A percentile compares a stretch with the other conserved stretches of the same genome.
Evolutionary conservation across 257 asterid species (phyloP).

Genomic region (Scutellaria baicalensis): DNA sequence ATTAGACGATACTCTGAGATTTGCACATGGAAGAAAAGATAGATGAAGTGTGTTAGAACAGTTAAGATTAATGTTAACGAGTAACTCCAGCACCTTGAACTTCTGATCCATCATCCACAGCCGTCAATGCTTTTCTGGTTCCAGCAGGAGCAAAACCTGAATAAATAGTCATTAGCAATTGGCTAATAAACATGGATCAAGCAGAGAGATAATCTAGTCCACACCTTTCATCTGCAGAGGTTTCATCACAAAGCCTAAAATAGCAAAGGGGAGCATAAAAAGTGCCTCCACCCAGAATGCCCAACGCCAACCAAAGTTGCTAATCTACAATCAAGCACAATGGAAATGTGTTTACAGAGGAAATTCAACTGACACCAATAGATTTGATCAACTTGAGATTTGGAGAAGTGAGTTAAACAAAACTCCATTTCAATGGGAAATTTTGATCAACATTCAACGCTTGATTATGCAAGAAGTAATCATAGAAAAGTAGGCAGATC

Average conservation of each 20-base stretch:
- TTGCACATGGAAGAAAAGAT: not conserved
- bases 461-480: not conserved
- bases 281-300: slow-evolving; percentile 85
- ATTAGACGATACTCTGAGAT: not conserved
- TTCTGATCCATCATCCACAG: slow-evolving; percentile 35
- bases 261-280: slow-evolving; percentile 89
- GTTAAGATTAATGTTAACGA: not conserved
- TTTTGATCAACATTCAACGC: not conserved
- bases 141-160: slow-evolving; percentile 63
- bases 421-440: not conserved
- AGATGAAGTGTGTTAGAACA: not conserved
- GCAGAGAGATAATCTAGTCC: slow-evolving; percentile 9
- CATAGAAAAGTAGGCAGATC: not conserved
- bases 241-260: slow-evolving; percentile 79
- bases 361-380: not conserved
- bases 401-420: not conserved
- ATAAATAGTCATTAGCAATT: slow-evolving; percentile 26
- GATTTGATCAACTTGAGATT: not conserved
- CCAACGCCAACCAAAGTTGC: slow-evolving; percentile 67
- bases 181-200: slow-evolving; percentile 8
- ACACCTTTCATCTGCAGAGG: slow-evolving; percentile 89
- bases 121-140: slow-evolving; percentile 38
- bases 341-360: not conserved
- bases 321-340: slow-evolving; percentile 42
- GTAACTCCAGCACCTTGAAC: slow-evolving; percentile 43